Percentiles rank a stretch among this genome's conserved stretches.
Conservation (phyloP, 176 grass and related monocot species). For the Hyparrhenia diplandra region DNA sequence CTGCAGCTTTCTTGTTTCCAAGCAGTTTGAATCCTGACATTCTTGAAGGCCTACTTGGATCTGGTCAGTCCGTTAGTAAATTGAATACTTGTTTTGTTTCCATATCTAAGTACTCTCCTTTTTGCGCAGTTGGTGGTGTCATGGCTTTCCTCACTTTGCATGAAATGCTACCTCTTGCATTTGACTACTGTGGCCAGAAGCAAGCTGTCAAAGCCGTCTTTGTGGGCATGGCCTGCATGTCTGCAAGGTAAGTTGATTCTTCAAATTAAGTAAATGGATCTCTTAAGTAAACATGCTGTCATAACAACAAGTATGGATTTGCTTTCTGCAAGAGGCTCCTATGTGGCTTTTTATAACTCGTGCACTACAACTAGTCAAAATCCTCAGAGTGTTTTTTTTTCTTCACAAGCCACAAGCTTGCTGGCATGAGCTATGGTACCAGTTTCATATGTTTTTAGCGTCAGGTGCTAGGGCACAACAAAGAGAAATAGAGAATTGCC, state of each 20-base stretch:
- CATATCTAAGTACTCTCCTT: background rate
- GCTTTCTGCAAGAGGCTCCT: background rate
- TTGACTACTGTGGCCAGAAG: conserved; percentile 97
- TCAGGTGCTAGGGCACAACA: background rate
- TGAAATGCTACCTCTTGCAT: conserved; percentile 94
- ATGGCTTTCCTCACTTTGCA: conserved; percentile 99
- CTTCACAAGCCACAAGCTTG: background rate
- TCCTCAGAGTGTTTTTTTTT: background rate
- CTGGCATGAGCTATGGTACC: background rate
- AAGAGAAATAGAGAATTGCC: background rate
- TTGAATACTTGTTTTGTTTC: background rate
- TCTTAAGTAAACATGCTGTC: conserved; percentile 9
- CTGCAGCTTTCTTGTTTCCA: conserved; percentile 80
- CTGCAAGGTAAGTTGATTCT: conserved; percentile 68
- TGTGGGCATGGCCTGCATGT: conserved; percentile 99
- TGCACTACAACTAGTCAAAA: background rate
- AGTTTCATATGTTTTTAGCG: background rate
- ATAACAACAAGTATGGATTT: background rate
- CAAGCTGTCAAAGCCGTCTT: conserved; percentile 96
- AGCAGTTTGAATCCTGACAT: conserved; percentile 83
- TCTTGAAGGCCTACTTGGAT: conserved; percentile 93
- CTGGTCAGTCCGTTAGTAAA: conserved; percentile 55
- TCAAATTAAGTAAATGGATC: conserved; percentile 9
- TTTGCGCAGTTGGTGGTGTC: conserved; percentile 78
- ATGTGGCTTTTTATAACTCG: background rate